phyloP scores from a whole-genome alignment of 768 basidiomycete genomes.

The Kwoniella mangroviensis region DNA sequence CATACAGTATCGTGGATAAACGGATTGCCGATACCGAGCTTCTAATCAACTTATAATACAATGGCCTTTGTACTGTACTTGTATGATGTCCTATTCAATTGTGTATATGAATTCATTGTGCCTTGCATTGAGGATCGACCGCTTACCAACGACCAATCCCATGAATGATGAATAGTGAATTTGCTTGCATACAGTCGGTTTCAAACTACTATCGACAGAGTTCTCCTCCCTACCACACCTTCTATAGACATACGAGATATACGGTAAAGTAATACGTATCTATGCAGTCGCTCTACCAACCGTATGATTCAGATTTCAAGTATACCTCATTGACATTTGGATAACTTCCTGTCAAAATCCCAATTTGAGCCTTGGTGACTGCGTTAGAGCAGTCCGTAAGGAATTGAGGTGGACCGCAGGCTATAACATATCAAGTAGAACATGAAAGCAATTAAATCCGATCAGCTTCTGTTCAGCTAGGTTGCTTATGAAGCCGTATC shows the following conservation, averaged over 20 bases:
- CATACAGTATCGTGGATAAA: neutral
- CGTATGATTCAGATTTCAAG: constrained; percentile 10
- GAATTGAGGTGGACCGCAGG: constrained; percentile 7
- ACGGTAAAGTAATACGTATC: neutral
- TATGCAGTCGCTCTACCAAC: neutral
- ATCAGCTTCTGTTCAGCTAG: neutral
- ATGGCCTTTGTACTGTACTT: neutral
- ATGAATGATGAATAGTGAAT: too few relatives aligned
- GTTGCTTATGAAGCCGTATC: neutral
- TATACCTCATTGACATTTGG: constrained; percentile 2
- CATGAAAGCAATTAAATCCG: neutral
- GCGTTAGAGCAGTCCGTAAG: constrained; percentile 8
- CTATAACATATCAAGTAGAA: neutral
- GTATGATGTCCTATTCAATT: neutral
- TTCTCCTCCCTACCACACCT: neutral
- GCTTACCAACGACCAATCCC: too few relatives aligned
- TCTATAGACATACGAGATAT: neutral
- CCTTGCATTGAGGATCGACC: neutral
- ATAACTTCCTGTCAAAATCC: neutral
- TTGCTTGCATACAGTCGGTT: too few relatives aligned
- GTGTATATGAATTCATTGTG: neutral
- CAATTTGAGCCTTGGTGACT: constrained; percentile 10
- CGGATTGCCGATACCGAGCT: too few relatives aligned
- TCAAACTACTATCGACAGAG: too few relatives aligned
- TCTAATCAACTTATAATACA: neutral